phyloP scores from a whole-genome alignment of 1,139 yeast genomes.

The Candida labiduridarum region DNA sequence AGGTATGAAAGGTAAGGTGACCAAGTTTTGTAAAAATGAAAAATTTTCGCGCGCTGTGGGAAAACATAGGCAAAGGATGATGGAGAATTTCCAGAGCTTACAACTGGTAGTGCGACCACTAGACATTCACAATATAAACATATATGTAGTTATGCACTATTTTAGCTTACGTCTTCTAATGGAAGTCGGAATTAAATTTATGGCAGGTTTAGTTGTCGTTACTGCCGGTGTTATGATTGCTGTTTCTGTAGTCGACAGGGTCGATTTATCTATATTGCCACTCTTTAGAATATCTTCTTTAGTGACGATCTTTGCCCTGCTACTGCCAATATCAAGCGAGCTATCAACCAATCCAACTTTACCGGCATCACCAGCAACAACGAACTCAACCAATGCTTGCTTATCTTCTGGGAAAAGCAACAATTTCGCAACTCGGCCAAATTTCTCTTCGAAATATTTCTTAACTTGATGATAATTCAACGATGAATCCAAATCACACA shows the following conservation, averaged over 20 bases:
- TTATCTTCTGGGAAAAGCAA: slow-evolving; percentile 49
- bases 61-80: not conserved
- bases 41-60: not conserved
- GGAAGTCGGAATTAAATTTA: slow-evolving; percentile 11
- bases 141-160: not conserved
- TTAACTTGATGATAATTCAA: slow-evolving; percentile 45
- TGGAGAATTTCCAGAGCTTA: not conserved
- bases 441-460: slow-evolving; percentile 28
- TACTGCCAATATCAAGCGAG: slow-evolving; percentile 12
- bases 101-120: not conserved
- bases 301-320: slow-evolving; percentile 6
- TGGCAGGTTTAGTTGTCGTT: slow-evolving; percentile 30
- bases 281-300: slow-evolving; percentile 7
- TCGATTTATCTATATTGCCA: slow-evolving; percentile 21
- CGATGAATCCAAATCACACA: slow-evolving; percentile 50
- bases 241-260: slow-evolving; percentile 22
- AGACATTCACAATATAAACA: not conserved
- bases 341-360: slow-evolving; percentile 45
- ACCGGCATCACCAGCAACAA: slow-evolving; percentile 53
- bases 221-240: no score
- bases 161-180: slow-evolving; percentile 10
- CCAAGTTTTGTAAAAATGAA: not conserved
- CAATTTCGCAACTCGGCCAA: slow-evolving; percentile 44
- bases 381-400: slow-evolving; percentile 59
- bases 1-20: not conserved